phyloP scores from a whole-genome alignment of 768 basidiomycete genomes.

The Chalciporus piperatus region DNA sequence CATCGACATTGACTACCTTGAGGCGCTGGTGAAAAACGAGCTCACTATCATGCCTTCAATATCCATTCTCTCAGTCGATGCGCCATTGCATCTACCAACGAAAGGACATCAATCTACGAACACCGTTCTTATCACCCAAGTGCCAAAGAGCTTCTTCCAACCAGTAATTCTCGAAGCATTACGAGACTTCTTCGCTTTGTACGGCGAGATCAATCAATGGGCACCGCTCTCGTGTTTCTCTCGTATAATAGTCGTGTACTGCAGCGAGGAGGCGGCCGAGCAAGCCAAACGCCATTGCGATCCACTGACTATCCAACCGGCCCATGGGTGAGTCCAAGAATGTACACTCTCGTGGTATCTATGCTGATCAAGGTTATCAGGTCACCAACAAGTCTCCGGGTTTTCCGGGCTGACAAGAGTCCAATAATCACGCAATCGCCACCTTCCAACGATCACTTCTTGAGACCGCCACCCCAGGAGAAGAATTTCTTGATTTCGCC shows the following conservation, averaged over 20 bases:
- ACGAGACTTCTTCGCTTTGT: slow-evolving; percentile 66
- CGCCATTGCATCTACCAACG: not conserved
- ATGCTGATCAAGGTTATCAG: slow-evolving; percentile 33
- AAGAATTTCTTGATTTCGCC: slow-evolving; percentile 98
- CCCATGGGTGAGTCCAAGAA: slow-evolving; percentile 44
- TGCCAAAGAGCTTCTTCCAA: slow-evolving; percentile 78
- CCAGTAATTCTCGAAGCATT: slow-evolving; percentile 65
- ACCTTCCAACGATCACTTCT: slow-evolving; percentile 29
- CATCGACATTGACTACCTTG: slow-evolving; percentile 3
- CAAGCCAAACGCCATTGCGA: slow-evolving; percentile 64
- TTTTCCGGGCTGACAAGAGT: slow-evolving; percentile 72
- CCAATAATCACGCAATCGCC: slow-evolving; percentile 45
- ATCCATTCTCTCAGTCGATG: slow-evolving; percentile 23
- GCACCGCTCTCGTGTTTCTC: slow-evolving; percentile 80
- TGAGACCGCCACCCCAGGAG: slow-evolving; percentile 75
- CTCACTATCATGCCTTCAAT: slow-evolving; percentile 24
- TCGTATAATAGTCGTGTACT: slow-evolving; percentile 80
- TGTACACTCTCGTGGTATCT: slow-evolving; percentile 1
- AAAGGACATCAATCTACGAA: slow-evolving; percentile 52
- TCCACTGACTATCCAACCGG: slow-evolving; percentile 56
- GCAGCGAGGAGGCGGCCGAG: slow-evolving; percentile 59
- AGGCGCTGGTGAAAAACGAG: not conserved
- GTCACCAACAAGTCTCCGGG: slow-evolving; percentile 51
- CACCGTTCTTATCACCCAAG: slow-evolving; percentile 75
- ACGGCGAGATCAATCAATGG: slow-evolving; percentile 88